phyloP scores from a whole-genome alignment of 2,329 filamentous ascomycete genomes.

The Cladosporium sp. region DNA sequence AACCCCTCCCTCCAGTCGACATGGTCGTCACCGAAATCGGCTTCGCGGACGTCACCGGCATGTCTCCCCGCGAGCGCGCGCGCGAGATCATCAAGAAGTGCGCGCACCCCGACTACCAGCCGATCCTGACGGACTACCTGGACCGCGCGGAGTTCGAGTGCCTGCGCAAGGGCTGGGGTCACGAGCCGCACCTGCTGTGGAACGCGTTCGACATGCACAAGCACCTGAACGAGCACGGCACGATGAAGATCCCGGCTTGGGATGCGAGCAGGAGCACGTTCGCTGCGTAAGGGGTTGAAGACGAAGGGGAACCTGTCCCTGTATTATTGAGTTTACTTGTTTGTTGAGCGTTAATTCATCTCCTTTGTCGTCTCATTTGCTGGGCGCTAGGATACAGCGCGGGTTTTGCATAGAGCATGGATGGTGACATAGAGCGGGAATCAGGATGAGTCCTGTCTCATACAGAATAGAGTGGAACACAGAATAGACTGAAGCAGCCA shows the following conservation, averaged over 20 bases:
- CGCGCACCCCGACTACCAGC: constrained; percentile 76
- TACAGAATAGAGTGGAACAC: too few species aligned
- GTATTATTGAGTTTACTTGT: too few species aligned
- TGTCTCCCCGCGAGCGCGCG: constrained; percentile 73
- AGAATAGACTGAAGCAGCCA: too few species aligned
- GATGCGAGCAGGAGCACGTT: not conserved
- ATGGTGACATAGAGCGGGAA: too few species aligned
- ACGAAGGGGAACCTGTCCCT: too few species aligned
- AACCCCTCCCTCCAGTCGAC: constrained; percentile 46
- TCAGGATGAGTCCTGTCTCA: too few species aligned
- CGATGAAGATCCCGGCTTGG: constrained; percentile 78
- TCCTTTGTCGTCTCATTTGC: too few species aligned
- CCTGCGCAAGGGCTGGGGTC: constrained; percentile 77
- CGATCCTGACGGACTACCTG: constrained; percentile 76
- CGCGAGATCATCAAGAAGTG: constrained; percentile 82
- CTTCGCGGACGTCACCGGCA: constrained; percentile 75
- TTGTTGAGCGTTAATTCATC: too few species aligned
- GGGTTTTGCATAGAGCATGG: too few species aligned
- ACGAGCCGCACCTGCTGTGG: constrained; percentile 82
- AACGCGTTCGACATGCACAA: constrained; percentile 86
- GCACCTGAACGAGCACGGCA: constrained; percentile 73
- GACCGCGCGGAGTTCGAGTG: constrained; percentile 83
- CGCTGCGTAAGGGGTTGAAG: too few species aligned
- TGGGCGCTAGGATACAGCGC: too few species aligned
- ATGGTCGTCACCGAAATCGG: constrained; percentile 76